Evolutionary conservation across 495 filamentous ascomycete species (phyloP).

Genomic region (Aspergillus olivimuriae): DNA sequence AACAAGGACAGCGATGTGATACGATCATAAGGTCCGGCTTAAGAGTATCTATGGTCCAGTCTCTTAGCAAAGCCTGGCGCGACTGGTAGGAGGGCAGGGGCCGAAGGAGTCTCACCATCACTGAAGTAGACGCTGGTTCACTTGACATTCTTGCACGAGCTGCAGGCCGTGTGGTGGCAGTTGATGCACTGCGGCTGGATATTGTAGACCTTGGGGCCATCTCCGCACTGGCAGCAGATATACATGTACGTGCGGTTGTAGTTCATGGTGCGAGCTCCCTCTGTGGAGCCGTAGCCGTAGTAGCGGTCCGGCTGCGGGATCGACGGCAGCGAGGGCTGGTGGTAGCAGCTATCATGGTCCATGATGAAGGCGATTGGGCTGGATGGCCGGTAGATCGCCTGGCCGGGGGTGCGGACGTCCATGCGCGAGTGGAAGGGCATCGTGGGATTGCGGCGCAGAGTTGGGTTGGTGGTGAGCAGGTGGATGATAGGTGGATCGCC

Average conservation of each 20-base stretch:
- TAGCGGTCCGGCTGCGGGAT: neutral
- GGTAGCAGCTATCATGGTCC: no score
- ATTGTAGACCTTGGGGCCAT: constrained; percentile 37
- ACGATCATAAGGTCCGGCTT: neutral
- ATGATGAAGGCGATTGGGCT: no score
- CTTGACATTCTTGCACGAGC: constrained; percentile 24
- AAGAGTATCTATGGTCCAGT: no score
- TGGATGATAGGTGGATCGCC: no score
- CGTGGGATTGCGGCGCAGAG: no score
- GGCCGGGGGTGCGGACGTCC: no score
- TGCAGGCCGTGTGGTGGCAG: constrained; percentile 29
- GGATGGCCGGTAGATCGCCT: no score
- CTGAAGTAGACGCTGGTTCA: constrained; percentile 2
- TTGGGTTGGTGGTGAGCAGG: no score
- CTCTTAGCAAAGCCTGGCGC: neutral
- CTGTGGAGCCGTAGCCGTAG: neutral
- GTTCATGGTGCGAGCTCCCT: neutral
- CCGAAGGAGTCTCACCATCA: neutral
- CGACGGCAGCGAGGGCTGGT: neutral
- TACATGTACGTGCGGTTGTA: constrained; percentile 20
- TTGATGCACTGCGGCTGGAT: constrained; percentile 25
- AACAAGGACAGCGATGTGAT: neutral
- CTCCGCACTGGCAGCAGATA: constrained; percentile 35
- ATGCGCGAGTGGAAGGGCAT: no score
- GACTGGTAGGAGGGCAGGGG: neutral